These are phyloP conservation scores for Backusella morwellensis DNA, from an alignment of 192 early-diverging fungal genomes.

Conservation along the genomic window DNA sequence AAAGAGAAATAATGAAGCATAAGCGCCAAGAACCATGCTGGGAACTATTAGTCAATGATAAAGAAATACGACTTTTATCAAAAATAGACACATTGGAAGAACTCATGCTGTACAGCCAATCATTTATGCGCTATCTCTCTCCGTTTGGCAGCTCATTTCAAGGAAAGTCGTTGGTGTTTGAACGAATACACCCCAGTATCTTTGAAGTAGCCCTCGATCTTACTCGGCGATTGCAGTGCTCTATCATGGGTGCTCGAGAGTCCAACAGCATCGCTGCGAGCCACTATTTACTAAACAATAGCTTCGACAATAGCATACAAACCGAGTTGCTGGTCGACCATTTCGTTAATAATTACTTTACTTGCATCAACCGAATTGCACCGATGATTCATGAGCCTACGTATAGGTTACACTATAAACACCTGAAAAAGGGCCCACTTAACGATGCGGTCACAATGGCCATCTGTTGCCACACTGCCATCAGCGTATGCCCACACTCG, in stretches of 20 bases:
- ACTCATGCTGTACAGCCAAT: not conserved
- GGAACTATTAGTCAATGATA: constrained; percentile 6
- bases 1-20: not conserved
- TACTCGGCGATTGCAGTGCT: not conserved
- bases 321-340: not conserved
- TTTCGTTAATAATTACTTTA: not conserved
- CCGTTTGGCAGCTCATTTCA: constrained; percentile 11
- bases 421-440: not conserved
- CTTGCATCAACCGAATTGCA: not conserved
- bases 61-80: not conserved
- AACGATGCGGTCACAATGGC: constrained; percentile 13
- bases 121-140: constrained; percentile 3
- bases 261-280: not conserved
- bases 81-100: not conserved
- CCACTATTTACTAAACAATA: not conserved
- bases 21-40: constrained; percentile 2
- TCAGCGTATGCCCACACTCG: not conserved
- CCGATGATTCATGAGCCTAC: constrained; percentile 12
- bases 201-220: not conserved
- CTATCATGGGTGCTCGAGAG: not conserved
- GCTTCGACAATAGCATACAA: not conserved
- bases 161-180: not conserved
- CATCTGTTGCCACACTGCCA: not conserved
- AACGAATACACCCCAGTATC: not conserved
- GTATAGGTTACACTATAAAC: constrained; percentile 2